Base-by-base conservation (phyloP, 192 early-diverging fungal genomes). In the Entomortierella chlamydospora region DNA sequence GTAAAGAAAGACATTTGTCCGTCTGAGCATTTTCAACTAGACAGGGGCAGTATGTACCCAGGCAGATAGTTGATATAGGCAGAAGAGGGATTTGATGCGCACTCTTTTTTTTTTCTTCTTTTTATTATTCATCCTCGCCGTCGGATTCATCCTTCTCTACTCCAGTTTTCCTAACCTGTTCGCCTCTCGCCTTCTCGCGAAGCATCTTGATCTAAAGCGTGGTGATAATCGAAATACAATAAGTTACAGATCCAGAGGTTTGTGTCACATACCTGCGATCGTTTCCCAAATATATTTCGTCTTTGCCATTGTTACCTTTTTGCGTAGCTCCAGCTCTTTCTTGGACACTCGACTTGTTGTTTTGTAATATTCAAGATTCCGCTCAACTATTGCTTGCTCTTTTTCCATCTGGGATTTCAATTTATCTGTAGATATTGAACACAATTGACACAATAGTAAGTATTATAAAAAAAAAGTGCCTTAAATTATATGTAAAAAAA, bases 201-300 rank as follows among this genome's bases (percentile, higher is more conserved):
- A 78, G 73, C 29, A 41, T 26, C 60, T 78, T 78, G 73, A 78
- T 78, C 73, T 78, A 70, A n/a, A n/a, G n/a, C n/a, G n/a, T n/a
- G n/a, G n/a, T n/a, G n/a, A n/a, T n/a, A n/a, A n/a, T n/a, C n/a
- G n/a, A n/a, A n/a, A 57, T 25, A 31, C 15, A 26, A 31, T 8
- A 25, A 0, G 56, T 13, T 15, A 13, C 0, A 1, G 33, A 34
- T 13, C 17, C 42, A 43, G 42, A 43, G 17, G 9, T 43, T 43
- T 43, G 17, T 8, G n/a, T n/a, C n/a, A n/a, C n/a, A n/a, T n/a
- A n/a, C n/a, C n/a, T n/a, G n/a, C n/a, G n/a, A n/a, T n/a, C n/a
- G n/a, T n/a, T n/a, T n/a, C n/a, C n/a, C n/a, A n/a, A n/a, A n/a
- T n/a, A n/a, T n/a, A n/a, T n/a, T n/a, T n/a, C n/a, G 20, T 20